Evolutionary conservation across 805 yeast species (phyloP).

Genomic region (Wickerhamomyces ciferrii): DNA sequence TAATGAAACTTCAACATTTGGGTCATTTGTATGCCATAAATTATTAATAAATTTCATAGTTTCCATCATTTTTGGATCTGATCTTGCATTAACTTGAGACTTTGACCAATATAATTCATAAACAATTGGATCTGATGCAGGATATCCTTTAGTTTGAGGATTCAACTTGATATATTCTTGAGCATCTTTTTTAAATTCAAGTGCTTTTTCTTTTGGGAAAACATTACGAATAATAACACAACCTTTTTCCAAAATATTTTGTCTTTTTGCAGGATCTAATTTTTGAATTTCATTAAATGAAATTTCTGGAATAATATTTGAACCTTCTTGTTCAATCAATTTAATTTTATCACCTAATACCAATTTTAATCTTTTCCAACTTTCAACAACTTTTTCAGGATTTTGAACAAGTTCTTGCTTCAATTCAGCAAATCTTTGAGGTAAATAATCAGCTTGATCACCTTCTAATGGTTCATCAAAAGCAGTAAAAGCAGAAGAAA

Average conservation of each 20-base stretch:
- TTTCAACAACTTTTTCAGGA: background rate
- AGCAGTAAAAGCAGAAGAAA: conserved; percentile 3
- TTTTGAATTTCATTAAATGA: background rate
- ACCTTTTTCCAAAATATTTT: conserved; percentile 16
- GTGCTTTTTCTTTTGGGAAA: conserved; percentile 21
- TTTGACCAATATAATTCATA: conserved; percentile 35
- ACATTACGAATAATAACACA: conserved; percentile 27
- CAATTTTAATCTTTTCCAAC: conserved; percentile 3
- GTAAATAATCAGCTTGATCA: background rate
- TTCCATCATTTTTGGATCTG: conserved; percentile 29
- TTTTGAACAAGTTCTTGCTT: conserved; percentile 2
- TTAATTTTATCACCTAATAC: background rate
- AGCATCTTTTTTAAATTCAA: conserved; percentile 17
- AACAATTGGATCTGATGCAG: conserved; percentile 18
- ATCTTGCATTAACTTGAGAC: conserved; percentile 32
- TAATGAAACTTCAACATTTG: conserved; percentile 24
- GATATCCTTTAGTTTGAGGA: conserved; percentile 25
- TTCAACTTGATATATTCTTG: conserved; percentile 22
- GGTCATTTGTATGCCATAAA: conserved; percentile 25
- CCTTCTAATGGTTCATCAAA: background rate
- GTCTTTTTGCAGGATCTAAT: background rate
- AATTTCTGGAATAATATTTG: background rate
- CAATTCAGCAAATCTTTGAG: background rate
- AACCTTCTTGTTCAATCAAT: background rate
- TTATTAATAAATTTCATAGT: conserved; percentile 23